phyloP scores from a whole-genome alignment of 2,329 filamentous ascomycete genomes.

The Uncinocarpus reesii region DNA sequence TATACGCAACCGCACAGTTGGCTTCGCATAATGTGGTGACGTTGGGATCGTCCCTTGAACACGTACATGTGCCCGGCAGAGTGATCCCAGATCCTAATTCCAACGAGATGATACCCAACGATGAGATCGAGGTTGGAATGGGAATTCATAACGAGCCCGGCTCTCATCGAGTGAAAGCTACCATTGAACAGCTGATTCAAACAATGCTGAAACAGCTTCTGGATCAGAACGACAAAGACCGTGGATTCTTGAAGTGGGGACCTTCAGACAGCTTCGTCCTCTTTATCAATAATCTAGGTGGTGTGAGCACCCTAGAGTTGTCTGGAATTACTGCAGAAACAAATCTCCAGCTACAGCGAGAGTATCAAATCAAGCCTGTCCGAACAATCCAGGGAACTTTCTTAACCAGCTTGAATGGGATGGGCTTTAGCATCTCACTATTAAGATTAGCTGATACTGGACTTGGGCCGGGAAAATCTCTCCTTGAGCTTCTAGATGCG shows the following conservation, averaged over 20 bases:
- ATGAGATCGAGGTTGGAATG: conserved; percentile 60
- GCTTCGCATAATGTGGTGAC: conserved; percentile 68
- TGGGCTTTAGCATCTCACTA: conserved; percentile 60
- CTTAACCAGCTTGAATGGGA: conserved; percentile 61
- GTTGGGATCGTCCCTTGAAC: conserved; percentile 73
- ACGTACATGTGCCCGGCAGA: conserved; percentile 87
- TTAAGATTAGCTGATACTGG: conserved; percentile 53
- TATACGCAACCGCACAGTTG: conserved; percentile 60
- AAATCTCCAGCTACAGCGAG: conserved; percentile 47
- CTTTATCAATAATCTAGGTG: conserved; percentile 60
- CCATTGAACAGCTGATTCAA: conserved; percentile 43
- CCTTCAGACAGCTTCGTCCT: conserved; percentile 52
- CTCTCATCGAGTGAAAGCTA: conserved; percentile 42
- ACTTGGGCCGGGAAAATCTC: conserved; percentile 42
- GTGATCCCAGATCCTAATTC: conserved; percentile 43
- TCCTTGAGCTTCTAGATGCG: conserved; percentile 58
- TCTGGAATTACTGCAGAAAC: conserved; percentile 59
- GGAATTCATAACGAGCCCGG: conserved; percentile 60
- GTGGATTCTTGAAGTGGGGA: conserved; percentile 50
- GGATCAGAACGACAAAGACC: conserved; percentile 51
- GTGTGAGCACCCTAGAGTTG: conserved; percentile 56
- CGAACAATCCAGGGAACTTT: conserved; percentile 56
- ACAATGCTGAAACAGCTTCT: conserved; percentile 58
- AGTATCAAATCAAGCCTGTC: conserved; percentile 51
- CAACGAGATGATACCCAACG: conserved; percentile 43